phyloP scores from a whole-genome alignment of 2,329 filamentous ascomycete genomes.

The Monosporascus sp. region DNA sequence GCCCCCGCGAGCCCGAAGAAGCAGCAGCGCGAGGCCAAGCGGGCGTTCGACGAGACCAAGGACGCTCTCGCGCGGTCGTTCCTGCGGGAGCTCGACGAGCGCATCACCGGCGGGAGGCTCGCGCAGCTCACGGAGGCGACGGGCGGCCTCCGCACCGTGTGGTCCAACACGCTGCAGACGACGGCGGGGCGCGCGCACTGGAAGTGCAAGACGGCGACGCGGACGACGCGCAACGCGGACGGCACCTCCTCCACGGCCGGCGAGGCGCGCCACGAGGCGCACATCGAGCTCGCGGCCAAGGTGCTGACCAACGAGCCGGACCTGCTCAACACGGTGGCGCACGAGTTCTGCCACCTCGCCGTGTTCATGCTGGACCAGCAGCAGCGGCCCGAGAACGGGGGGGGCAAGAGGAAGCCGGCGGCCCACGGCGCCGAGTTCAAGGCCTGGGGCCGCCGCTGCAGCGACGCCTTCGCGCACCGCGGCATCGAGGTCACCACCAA shows the following conservation, averaged over 20 bases:
- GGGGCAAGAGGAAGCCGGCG: constrained; percentile 32
- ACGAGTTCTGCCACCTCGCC: constrained; percentile 92
- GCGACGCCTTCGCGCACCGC: constrained; percentile 50
- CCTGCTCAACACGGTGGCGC: constrained; percentile 85
- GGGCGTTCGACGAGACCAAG: constrained; percentile 59
- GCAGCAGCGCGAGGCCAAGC: constrained; percentile 41
- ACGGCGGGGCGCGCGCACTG: constrained; percentile 74
- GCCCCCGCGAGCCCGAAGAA: constrained; percentile 23
- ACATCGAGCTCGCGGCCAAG: constrained; percentile 84
- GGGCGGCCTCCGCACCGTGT: constrained; percentile 66
- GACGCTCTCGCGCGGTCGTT: constrained; percentile 59
- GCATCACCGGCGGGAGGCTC: constrained; percentile 58
- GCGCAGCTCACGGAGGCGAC: constrained; percentile 53
- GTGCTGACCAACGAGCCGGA: constrained; percentile 75
- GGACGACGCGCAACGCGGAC: constrained; percentile 26
- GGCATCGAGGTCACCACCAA: constrained; percentile 81
- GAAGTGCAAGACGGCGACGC: constrained; percentile 52
- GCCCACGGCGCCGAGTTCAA: constrained; percentile 87
- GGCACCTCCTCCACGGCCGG: constrained; percentile 20
- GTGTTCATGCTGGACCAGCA: constrained; percentile 83
- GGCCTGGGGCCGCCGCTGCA: constrained; percentile 58
- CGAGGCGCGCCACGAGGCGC: constrained; percentile 59
- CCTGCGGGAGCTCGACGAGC: constrained; percentile 62
- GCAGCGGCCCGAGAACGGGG: too few species aligned
- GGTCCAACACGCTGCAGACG: constrained; percentile 74